Percentiles rank a stretch among this genome's conserved stretches.
These are phyloP conservation scores for Pseudonectria buxi DNA, from an alignment of 2,329 filamentous ascomycete species.

Conservation along the genomic window DNA sequence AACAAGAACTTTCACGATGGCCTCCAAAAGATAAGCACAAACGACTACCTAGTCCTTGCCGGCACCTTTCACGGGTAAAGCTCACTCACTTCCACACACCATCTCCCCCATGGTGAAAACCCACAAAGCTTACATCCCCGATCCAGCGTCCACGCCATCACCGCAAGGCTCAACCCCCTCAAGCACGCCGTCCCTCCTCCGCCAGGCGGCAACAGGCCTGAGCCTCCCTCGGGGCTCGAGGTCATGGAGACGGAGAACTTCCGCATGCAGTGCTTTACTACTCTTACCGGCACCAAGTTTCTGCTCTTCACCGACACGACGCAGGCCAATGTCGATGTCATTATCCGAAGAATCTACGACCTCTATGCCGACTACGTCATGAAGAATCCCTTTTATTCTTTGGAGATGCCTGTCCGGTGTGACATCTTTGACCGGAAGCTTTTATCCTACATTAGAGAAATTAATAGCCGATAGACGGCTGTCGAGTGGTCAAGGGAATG, in stretches of 20 bases:
- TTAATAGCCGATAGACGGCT: slow-evolving; percentile 48
- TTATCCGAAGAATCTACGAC: slow-evolving; percentile 83
- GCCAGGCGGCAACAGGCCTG: slow-evolving; percentile 43
- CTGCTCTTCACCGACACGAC: slow-evolving; percentile 86
- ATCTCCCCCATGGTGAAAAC: not conserved
- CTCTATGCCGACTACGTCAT: slow-evolving; percentile 96
- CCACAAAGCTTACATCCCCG: slow-evolving; percentile 7
- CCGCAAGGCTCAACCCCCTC: slow-evolving; percentile 54
- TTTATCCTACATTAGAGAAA: slow-evolving; percentile 69
- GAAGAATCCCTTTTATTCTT: slow-evolving; percentile 98
- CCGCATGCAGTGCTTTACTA: slow-evolving; percentile 92
- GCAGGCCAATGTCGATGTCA: slow-evolving; percentile 78
- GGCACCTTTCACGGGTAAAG: slow-evolving; percentile 89
- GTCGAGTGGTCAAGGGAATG: too few species aligned
- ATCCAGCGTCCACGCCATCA: slow-evolving; percentile 61
- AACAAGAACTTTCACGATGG: slow-evolving; percentile 87
- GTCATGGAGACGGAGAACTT: slow-evolving; percentile 93
- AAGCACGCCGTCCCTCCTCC: slow-evolving; percentile 30
- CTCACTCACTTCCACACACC: slow-evolving; percentile 1
- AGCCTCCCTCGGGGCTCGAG: slow-evolving; percentile 73
- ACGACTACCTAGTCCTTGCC: slow-evolving; percentile 93
- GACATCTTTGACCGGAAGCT: slow-evolving; percentile 90
- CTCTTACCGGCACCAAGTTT: slow-evolving; percentile 91
- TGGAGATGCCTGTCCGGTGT: slow-evolving; percentile 95
- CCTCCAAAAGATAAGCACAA: slow-evolving; percentile 82